Percentiles rank a stretch among this genome's conserved stretches.
Conservation (phyloP, 768 basidiomycete species). For the Mycena latifolia region DNA sequence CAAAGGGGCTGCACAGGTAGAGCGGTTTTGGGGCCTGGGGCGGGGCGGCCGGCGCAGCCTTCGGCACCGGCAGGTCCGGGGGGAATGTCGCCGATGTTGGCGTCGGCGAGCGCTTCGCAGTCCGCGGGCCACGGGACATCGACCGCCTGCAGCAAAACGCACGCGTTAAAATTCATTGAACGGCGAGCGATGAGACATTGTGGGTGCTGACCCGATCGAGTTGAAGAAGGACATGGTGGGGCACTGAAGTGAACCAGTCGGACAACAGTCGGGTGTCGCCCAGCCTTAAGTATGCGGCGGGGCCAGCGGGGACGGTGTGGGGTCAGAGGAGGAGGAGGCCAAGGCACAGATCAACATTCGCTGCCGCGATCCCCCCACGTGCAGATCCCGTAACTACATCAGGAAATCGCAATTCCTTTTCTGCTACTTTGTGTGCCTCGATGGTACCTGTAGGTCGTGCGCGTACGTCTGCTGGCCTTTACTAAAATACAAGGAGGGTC, state of each 20-base stretch:
- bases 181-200: neutral
- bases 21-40: slow-evolving; percentile 67
- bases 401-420: too few species aligned
- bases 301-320: slow-evolving; percentile 14
- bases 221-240: slow-evolving; percentile 85
- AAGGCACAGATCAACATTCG: slow-evolving; percentile 6
- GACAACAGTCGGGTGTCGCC: slow-evolving; percentile 9
- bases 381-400: too few species aligned
- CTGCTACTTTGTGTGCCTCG: too few species aligned
- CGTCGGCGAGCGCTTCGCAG: slow-evolving; percentile 79
- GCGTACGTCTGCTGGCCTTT: too few species aligned
- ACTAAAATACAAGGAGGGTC: too few species aligned
- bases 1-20: slow-evolving; percentile 95
- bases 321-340: slow-evolving; percentile 5
- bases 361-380: neutral
- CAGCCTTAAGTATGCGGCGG: slow-evolving; percentile 6
- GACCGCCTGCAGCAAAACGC: slow-evolving; percentile 73
- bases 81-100: slow-evolving; percentile 76
- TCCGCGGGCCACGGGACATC: slow-evolving; percentile 80
- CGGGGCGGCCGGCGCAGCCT: slow-evolving; percentile 52
- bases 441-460: too few species aligned
- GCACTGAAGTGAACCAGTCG: slow-evolving; percentile 30
- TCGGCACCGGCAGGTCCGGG: slow-evolving; percentile 51
- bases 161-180: slow-evolving; percentile 6
- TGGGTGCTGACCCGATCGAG: slow-evolving; percentile 71